Evolutionary conservation across 257 asterid genomes (phyloP), one percentile per base, ranked within the genome.

Genomic region (Petrea volubilis): DNA sequence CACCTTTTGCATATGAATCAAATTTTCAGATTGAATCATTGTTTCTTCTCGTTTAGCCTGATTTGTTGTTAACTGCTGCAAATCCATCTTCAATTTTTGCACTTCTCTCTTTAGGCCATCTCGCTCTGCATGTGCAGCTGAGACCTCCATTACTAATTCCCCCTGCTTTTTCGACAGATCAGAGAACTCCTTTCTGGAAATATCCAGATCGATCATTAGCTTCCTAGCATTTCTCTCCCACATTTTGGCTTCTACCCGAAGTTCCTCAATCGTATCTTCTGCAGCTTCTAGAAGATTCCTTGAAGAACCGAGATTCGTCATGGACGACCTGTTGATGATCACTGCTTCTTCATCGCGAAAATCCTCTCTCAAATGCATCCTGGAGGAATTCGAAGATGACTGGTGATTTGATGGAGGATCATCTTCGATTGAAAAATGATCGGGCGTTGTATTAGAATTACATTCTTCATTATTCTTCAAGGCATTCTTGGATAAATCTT

Each of bases 181-280:
- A 0, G 86, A 52, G 65, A 82, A 74, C 36, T 91, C 96, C 64
- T 85, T 85, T 78, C 80, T 83, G 59, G 89, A 78, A 61, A 82
- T 44, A 41, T 94, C 98, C 73, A 89, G 59, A 86, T 94, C 98
- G 4, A 71, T 57, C 96, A 91, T 85, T 27, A 89, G 80, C 67
- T 88, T 94, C 82, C 96, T 72, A 1, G 98, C 94, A 64, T 89
- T 91, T 79, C 96, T 89, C 85, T 94, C 97, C 97, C 97, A 94
- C 96, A 90, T 91, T 55, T 91, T 89, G 78, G 98, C 97, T 85
- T 89, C 96, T 68, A 85, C 88, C 8, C 91, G 88, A 44, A 93
- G 88, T 70, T 93, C 96, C 55, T 86, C 93, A 63, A 86, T 89
- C 3, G 93, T 78, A 40, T 68, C 84, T 82, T 87, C 96, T 52